phyloP scores from a whole-genome alignment of 1,284 basidiomycete genomes.

The Moniliella sp. region DNA sequence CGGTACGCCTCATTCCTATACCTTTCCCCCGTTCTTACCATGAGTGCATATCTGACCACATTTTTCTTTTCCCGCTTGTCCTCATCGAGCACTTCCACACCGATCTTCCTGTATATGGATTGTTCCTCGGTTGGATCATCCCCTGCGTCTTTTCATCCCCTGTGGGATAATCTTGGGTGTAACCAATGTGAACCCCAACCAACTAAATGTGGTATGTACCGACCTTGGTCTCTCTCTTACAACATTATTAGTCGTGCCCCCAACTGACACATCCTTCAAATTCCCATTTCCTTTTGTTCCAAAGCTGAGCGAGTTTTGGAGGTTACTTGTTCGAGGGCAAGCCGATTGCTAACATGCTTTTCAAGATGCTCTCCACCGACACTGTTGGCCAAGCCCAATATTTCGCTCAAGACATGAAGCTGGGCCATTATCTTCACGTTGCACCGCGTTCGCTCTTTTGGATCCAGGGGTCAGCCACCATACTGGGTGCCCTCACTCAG shows the following conservation, averaged over 20 bases:
- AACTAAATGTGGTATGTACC: slow-evolving; percentile 1
- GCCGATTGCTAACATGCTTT: slow-evolving; percentile 59
- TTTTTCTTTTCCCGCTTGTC: slow-evolving; percentile 47
- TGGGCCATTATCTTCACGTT: slow-evolving; percentile 47
- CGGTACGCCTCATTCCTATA: slow-evolving; percentile 54
- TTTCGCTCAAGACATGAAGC: slow-evolving; percentile 45
- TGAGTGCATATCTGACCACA: too few species aligned
- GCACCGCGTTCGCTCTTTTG: slow-evolving; percentile 42
- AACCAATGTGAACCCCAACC: slow-evolving; percentile 52
- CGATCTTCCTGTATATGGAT: slow-evolving; percentile 53
- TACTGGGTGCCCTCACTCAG: slow-evolving; percentile 41
- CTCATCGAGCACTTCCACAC: slow-evolving; percentile 48
- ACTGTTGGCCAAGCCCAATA: slow-evolving; percentile 43
- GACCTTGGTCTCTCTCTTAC: too few species aligned
- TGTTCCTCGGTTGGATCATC: slow-evolving; percentile 42
- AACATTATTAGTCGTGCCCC: too few species aligned
- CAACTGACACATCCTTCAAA: too few species aligned
- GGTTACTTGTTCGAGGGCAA: slow-evolving; percentile 56
- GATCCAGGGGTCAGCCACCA: slow-evolving; percentile 41
- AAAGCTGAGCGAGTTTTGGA: slow-evolving; percentile 51
- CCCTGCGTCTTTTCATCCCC: slow-evolving; percentile 47
- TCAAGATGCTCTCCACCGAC: slow-evolving; percentile 53
- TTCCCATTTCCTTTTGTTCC: too few species aligned
- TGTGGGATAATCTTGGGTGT: slow-evolving; percentile 60
- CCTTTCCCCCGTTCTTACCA: too few species aligned